Evolutionary conservation across 768 basidiomycete species (phyloP), one percentile per base, ranked within the genome.

Genomic region (Psilocybe cyanescens): DNA sequence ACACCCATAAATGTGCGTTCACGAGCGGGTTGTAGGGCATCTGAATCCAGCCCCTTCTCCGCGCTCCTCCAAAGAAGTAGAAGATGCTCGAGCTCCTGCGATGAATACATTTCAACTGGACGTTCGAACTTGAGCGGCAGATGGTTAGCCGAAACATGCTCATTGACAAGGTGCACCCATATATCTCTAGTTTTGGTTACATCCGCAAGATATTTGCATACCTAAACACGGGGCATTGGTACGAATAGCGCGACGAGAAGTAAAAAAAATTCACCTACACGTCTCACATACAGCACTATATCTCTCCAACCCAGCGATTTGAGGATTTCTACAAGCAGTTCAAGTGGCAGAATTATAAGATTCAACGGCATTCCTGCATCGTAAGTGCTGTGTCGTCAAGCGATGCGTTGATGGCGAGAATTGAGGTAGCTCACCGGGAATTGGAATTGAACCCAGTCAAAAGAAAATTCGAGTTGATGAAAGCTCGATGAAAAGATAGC

Each of bases 281-380:
- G 11, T 7, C 24, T 31, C 53, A 41, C 3, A 60, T 30, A 33
- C 9, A 24, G 46, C n/a, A 60, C 33, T 39, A 60, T 6, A 17
- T 60, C 59, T 39, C 17, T 48, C 52, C 59, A 60, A 16, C 17
- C 33, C 33, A 60, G 11, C 7, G 19, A 19, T 48, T 48, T 60
- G n/a, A 60, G 14, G 14, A 60, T 55, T 49, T 60, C 45, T 16
- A 48, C 16, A 19, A 37, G n/a, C 4, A 55, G 17, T 39, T 53
- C 59, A 5, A 44, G 19, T 11, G 59, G 50, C 17, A 60, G 59
- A 17, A 4, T 28, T 39, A 39, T 14, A 14, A 39, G 37, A 39
- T 39, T 39, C 37, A 39, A 8, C 37, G 14, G 14, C 37, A 39
- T 39, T 39, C 37, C 24, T 24, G 24, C 24, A 24, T 0, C 24